Evolutionary conservation across 2,329 filamentous ascomycete genomes (phyloP), one percentile per base, ranked within the genome.

Genomic region (Clonostachys rosea): DNA sequence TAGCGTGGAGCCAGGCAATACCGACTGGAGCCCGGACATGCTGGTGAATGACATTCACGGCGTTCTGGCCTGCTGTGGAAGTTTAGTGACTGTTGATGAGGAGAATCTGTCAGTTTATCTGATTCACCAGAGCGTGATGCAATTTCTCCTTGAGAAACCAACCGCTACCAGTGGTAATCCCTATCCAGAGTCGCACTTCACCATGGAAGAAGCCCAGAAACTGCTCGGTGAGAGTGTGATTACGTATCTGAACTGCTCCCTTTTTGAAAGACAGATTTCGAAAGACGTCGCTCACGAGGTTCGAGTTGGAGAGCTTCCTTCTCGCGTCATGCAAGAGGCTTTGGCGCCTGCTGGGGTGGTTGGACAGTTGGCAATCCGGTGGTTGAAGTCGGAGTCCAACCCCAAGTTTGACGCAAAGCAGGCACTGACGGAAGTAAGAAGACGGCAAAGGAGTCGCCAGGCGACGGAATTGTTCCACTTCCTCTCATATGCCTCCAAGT

Each of bases 71-170:
- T 63, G 53, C 35, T 69, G 66, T 17, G 64, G 65, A 16, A 58
- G 65, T 34, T 52, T 70, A 3, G 34, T 69, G 0, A 56, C 52
- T 6, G 42, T 68, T 1, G 64, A 68, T 7, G 65, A 69, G 48
- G 65, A 69, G 20, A 53, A 59, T 11, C 35, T 44, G 50, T 53
- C 63, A 0, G 52, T 67, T 6, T 53, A 57, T 5, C 51, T 68
- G 1, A 50, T 68, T 5, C 65, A 70, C 30, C 60, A 64, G 7
- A 70, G 64, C 7, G 57, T 65, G 11, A 63, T 56, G 44, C 59
- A 66, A 40, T 69, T 62, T 39, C 50, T 68, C 2, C 45, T 59
- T n/a, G 44, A 50, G 34, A 45, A 47, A 4, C 24, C 24, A 30
- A 52, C 51, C 30, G n/a, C 33, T 12, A 33, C 44, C 42, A 13